Percentiles rank a stretch among this genome's conserved stretches.
phyloP scores from a whole-genome alignment of 352 stramenopile species.

The Phytophthora lateralis region DNA sequence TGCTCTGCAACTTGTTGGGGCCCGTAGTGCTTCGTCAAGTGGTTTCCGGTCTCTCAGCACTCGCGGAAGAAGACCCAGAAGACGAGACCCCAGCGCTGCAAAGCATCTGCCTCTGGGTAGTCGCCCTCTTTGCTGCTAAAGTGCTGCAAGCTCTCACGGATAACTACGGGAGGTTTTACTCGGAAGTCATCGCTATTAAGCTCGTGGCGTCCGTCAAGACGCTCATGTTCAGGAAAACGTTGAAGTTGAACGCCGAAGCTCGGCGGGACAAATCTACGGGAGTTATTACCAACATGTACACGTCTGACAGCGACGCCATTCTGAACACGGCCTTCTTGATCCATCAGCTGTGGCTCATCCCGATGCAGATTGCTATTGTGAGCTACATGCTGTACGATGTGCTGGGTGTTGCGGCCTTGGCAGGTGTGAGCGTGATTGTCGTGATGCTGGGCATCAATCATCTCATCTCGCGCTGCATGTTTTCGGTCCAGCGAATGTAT shows the following conservation, averaged over 20 bases:
- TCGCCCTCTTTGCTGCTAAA: conserved; percentile 48
- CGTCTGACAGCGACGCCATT: conserved; percentile 54
- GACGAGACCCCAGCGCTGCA: conserved; percentile 28
- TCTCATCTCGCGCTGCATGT: conserved; percentile 39
- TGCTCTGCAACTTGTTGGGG: conserved; percentile 56
- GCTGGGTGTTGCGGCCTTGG: conserved; percentile 41
- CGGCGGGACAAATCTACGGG: conserved; percentile 52
- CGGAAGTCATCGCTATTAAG: conserved; percentile 60
- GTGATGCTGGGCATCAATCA: conserved; percentile 44
- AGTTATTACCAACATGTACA: conserved; percentile 72
- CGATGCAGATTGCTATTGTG: conserved; percentile 50
- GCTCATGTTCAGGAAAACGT: conserved; percentile 58
- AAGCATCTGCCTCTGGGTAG: conserved; percentile 40
- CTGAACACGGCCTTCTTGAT: conserved; percentile 43
- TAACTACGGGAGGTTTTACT: conserved; percentile 52
- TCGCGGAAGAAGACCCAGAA: conserved; percentile 20
- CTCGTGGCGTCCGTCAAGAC: conserved; percentile 56
- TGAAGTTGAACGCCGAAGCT: conserved; percentile 50
- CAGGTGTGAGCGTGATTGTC: conserved; percentile 47
- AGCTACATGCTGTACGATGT: conserved; percentile 55
- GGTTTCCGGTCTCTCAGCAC: conserved; percentile 36
- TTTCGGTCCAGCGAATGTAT: conserved; percentile 32
- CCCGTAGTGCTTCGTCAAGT: conserved; percentile 52
- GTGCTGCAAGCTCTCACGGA: conserved; percentile 64
- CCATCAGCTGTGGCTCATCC: conserved; percentile 73